Conservation (phyloP, 2,329 filamentous ascomycete genomes). For the Trichoderma brevicompactum region DNA sequence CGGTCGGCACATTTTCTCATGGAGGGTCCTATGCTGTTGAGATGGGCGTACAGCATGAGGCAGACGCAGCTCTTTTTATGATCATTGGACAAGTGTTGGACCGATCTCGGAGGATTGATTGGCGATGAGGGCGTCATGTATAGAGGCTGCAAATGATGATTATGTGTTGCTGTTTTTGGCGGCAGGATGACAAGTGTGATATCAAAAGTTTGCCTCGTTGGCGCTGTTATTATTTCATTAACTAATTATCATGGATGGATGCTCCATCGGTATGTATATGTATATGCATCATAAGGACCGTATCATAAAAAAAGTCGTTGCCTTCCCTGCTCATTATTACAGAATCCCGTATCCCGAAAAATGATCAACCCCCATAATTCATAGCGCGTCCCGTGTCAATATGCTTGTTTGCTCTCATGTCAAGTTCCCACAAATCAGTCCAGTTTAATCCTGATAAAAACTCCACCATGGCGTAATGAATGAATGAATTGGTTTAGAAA, state of each 20-base stretch:
- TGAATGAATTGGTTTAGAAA: not conserved
- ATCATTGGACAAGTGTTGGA: not conserved
- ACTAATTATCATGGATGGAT: conserved; percentile 3
- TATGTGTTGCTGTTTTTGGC: not conserved
- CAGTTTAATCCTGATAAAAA: conserved; percentile 6
- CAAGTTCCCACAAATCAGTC: conserved; percentile 14
- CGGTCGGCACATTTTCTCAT: not conserved
- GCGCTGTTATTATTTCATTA: conserved; percentile 24
- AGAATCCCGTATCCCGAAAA: not conserved
- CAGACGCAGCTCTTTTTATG: not conserved
- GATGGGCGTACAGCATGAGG: conserved; percentile 10
- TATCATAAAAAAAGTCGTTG: conserved; percentile 8
- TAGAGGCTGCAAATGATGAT: not conserved
- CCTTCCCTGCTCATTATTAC: not conserved
- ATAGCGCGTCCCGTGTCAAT: conserved; percentile 14
- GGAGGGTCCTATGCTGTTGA: not conserved
- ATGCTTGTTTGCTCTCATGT: not conserved
- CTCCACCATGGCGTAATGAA: conserved; percentile 14
- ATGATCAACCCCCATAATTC: not conserved
- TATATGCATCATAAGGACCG: conserved; percentile 23
- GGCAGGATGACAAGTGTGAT: not conserved
- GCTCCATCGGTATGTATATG: conserved; percentile 4
- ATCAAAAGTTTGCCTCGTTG: conserved; percentile 17
- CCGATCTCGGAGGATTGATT: not conserved
- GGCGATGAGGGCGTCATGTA: not conserved